Base-by-base conservation (phyloP, 176 grass and related monocot species). In the Eleusine indica region DNA sequence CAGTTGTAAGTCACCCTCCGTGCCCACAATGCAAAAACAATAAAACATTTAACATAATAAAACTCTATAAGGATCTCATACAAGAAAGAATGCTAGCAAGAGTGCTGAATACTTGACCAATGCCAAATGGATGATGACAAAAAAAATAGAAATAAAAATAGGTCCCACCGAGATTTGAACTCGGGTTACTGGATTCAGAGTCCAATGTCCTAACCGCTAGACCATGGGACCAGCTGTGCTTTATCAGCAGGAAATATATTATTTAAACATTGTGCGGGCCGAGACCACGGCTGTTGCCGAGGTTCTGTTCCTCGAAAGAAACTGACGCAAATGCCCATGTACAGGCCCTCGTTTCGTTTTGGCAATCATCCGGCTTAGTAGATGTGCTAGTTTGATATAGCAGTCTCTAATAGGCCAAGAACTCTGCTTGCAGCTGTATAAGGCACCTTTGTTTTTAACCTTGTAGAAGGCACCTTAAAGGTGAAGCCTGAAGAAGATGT, bases 111-210 rank as follows among this genome's bases (percentile, higher is more conserved):
- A 56, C 52, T 1, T 19, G 52, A 51, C 48, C 14, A 51, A 51
- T 51, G 48, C 48, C 48, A 58, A 58, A 58, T 19, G 8, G 56
- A 58, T 1, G 22, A 29, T 0, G 25, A 25, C 25, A 25, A 13
- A 63, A 63, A 63, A 58, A 25, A 29, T 63, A 9, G 14, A 5
- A 30, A 30, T 0, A 54, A 52, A 73, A 71, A 7, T 0, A 91
- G 89, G 86, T 91, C 87, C 89, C 63, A 91, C 89, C 89, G 89
- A 91, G 85, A 91, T 37, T 91, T 91, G 89, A 91, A 91, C 81
- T 91, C 85, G 89, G 89, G 89, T 91, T 91, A 91, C 85, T 88
- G 4, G 89, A 91, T 91, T 91, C 89, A 91, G 89, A 88, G 89
- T 91, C 89, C 4, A 91, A 91, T 91, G 89, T 91, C 89, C 89